Evolutionary conservation across 768 basidiomycete genomes (phyloP), one percentile per base, ranked within the genome.

Genomic region (Rhizopogon salebrosus): DNA sequence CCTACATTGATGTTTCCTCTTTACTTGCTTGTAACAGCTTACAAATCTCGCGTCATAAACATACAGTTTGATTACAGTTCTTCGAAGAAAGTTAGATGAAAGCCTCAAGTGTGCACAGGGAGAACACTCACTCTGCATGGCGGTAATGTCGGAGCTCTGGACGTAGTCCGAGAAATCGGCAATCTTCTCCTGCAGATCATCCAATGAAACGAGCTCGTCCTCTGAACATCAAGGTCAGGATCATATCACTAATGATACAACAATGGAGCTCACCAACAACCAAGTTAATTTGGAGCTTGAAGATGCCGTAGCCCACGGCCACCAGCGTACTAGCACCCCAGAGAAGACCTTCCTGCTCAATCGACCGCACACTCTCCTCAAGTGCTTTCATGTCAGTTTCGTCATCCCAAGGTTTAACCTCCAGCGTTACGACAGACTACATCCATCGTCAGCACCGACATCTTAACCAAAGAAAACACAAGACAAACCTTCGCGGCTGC

Each of bases 331-430:
- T 90, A 38, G 83, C 80, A 70, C 97, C 95, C 97, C 97, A 99
- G 45, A 98, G 80, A 53, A 99, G 87, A 65, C 97, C 97, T 37
- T 89, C 86, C 75, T 82, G 75, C 70, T 90, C 81, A 62, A 98
- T 84, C 20, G 91, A 84, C 55, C 97, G 85, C 51, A 98, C 95
- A 38, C 80, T 64, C 14, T 76, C 70, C 72, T 98, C 95, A 61
- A 98, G 78, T 48, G 76, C 89, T 40, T 66, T 79, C 95, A 99
- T 95, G 72, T 98, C 92, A 48, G 97, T 99, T 77, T 97, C 94
- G 67, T 98, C 95, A 69, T 98, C 95, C 95, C 94, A 97, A 37
- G 95, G 95, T 75, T 99, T 99, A 57, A 99, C 94, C 61, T 98
- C 95, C 61, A 98, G 75, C 42, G 95, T 99, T 48, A 99, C 97